Evolutionary conservation across 768 basidiomycete genomes (phyloP).

Genomic region (Melanogaster broomeanus): DNA sequence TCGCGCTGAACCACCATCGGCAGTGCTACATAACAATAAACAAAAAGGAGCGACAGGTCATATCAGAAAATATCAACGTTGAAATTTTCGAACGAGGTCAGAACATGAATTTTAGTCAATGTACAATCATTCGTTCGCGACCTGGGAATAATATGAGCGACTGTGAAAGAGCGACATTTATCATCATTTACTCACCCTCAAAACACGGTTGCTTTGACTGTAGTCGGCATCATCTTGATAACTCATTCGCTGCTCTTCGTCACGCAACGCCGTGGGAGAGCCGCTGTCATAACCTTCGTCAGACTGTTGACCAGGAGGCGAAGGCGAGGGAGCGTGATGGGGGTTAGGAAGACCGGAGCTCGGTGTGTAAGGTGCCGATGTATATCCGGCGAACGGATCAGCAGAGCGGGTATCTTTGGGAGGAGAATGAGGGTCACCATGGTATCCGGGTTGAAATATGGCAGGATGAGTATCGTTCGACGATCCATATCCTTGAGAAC

Average conservation of each 20-base stretch:
- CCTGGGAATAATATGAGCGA: too few relatives aligned
- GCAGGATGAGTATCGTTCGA: constrained; percentile 16
- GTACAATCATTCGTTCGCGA: too few relatives aligned
- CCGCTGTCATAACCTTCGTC: constrained; percentile 12
- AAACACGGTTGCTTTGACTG: constrained; percentile 25
- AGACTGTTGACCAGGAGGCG: constrained; percentile 13
- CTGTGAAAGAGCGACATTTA: too few relatives aligned
- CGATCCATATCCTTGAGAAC: constrained; percentile 23
- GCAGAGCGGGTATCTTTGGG: constrained; percentile 17
- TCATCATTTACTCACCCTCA: constrained; percentile 24
- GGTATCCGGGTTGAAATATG: constrained; percentile 26
- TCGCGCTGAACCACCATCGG: too few relatives aligned
- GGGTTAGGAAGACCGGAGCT: constrained; percentile 22
- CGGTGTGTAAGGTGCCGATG: constrained; percentile 7
- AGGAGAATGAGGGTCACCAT: constrained; percentile 25
- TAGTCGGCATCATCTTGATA: constrained; percentile 33
- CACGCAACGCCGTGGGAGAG: constrained; percentile 2
- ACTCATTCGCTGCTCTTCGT: constrained; percentile 28
- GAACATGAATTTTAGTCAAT: too few relatives aligned
- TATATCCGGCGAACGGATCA: constrained; percentile 32
- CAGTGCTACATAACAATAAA: too few relatives aligned
- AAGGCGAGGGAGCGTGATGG: constrained; percentile 10
- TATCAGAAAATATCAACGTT: too few relatives aligned
- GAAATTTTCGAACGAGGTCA: too few relatives aligned
- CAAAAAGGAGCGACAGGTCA: too few relatives aligned